phyloP scores from a whole-genome alignment of 73 alveolate genomes.

The Tetrahymena thermophila region DNA sequence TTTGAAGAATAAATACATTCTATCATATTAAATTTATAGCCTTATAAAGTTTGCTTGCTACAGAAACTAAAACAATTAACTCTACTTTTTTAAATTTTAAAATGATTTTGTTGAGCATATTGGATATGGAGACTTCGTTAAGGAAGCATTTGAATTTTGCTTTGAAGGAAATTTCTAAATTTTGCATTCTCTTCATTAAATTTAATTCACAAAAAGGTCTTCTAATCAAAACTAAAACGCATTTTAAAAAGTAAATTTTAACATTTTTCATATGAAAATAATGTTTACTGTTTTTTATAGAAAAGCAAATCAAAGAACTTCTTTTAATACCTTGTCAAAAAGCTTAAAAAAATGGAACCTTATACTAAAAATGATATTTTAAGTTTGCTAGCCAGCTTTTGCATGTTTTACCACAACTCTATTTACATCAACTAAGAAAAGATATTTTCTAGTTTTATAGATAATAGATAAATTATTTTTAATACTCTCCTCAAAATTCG shows the following conservation, averaged over 20 bases:
- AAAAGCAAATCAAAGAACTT: neutral
- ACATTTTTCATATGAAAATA: neutral
- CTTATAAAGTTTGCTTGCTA: neutral
- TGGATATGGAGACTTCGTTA: slow-evolving; percentile 34
- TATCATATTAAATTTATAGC: neutral
- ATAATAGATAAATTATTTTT: slow-evolving; percentile 4
- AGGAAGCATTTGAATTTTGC: neutral
- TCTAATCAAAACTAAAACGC: neutral
- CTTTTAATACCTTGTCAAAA: slow-evolving; percentile 20
- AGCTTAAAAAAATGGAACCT: slow-evolving; percentile 22
- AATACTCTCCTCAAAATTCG: neutral
- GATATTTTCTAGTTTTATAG: slow-evolving; percentile 21
- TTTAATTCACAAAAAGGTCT: neutral
- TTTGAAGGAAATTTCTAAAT: slow-evolving; percentile 19
- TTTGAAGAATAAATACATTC: slow-evolving; percentile 4
- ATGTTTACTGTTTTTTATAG: neutral
- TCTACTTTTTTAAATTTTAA: slow-evolving; percentile 2
- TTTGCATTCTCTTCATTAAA: slow-evolving; percentile 14
- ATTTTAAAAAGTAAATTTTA: neutral
- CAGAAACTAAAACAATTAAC: slow-evolving; percentile 1
- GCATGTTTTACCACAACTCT: neutral
- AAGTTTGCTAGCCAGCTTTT: neutral
- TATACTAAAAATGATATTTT: slow-evolving; percentile 19
- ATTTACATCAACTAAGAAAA: slow-evolving; percentile 38
- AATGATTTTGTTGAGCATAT: slow-evolving; percentile 12